Percentiles rank a stretch among this genome's conserved stretches.
Conservation (phyloP, 2,329 filamentous ascomycete species). For the Diatrype stigma region DNA sequence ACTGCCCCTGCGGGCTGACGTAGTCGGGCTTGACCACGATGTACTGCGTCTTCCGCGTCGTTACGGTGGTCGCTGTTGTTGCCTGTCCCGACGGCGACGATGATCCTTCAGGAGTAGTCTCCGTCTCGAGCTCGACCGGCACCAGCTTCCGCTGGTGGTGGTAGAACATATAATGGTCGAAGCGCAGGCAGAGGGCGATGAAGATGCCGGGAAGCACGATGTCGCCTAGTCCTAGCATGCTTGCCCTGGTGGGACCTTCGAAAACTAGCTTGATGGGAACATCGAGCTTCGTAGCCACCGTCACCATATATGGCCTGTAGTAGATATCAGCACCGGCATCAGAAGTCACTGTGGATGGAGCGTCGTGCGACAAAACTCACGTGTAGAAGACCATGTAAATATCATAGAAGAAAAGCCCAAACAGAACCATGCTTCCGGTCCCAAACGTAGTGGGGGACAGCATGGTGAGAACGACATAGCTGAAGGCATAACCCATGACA, state of each 20-base stretch:
- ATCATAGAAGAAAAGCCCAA: conserved; percentile 87
- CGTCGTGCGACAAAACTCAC: conserved; percentile 35
- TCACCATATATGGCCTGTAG: conserved; percentile 71
- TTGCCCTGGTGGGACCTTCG: conserved; percentile 56
- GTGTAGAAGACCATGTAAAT: conserved; percentile 90
- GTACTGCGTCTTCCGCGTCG: conserved; percentile 33
- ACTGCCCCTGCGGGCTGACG: conserved; percentile 62
- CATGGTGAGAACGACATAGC: conserved; percentile 74
- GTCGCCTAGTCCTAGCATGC: conserved; percentile 92
- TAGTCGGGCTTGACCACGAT: conserved; percentile 50
- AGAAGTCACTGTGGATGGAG: background rate
- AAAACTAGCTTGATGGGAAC: conserved; percentile 92
- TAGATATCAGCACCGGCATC: background rate
- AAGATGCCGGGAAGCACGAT: conserved; percentile 90
- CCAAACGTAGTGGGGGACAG: conserved; percentile 86
- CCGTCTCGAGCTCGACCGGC: conserved; percentile 30
- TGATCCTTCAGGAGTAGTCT: too few species aligned
- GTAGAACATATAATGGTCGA: conserved; percentile 85
- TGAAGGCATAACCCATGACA: conserved; percentile 80
- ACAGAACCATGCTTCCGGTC: conserved; percentile 73
- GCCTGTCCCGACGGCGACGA: too few species aligned
- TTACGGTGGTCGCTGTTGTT: conserved; percentile 24
- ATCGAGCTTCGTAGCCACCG: conserved; percentile 83
- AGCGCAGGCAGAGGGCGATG: conserved; percentile 82
- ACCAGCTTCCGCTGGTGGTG: conserved; percentile 56